These are phyloP conservation scores for Clonostachys rhizophaga DNA, from an alignment of 2,329 filamentous ascomycete genomes.

Conservation along the genomic window DNA sequence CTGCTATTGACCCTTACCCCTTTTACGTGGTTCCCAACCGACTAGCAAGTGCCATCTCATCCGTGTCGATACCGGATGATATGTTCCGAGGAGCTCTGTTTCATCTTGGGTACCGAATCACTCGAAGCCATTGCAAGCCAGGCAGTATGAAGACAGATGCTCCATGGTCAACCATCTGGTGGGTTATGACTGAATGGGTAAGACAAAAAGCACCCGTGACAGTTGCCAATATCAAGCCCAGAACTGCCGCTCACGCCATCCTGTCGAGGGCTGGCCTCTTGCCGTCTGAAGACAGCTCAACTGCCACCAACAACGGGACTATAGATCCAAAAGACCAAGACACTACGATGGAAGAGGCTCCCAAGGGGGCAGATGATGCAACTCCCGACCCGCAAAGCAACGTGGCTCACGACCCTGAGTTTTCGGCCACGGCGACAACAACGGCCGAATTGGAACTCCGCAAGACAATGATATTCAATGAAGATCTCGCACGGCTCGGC, in stretches of 20 bases:
- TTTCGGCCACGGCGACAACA: constrained; percentile 6
- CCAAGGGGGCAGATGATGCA: background rate
- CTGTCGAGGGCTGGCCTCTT: constrained; percentile 37
- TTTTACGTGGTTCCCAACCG: constrained; percentile 82
- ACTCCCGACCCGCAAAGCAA: background rate
- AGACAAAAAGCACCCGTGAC: constrained; percentile 77
- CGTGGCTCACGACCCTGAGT: background rate
- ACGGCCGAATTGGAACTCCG: constrained; percentile 33
- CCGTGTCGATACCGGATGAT: constrained; percentile 73
- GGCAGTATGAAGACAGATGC: constrained; percentile 94
- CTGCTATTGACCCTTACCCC: constrained; percentile 66
- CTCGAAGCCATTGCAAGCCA: constrained; percentile 82
- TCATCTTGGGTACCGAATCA: constrained; percentile 75
- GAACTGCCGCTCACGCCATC: constrained; percentile 69
- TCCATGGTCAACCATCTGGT: constrained; percentile 86
- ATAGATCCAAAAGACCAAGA: constrained; percentile 9
- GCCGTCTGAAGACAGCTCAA: constrained; percentile 7
- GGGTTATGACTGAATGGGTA: constrained; percentile 89
- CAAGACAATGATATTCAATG: constrained; percentile 69
- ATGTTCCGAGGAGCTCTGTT: constrained; percentile 76
- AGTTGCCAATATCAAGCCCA: constrained; percentile 62
- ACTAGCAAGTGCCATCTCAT: constrained; percentile 74
- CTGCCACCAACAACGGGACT: background rate
- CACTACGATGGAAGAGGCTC: background rate
- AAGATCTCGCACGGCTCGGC: constrained; percentile 70